A percentile compares a stretch with the other conserved stretches of the same genome.
These are phyloP conservation scores for Grigorovia humatica DNA, from an alignment of 805 yeast genomes.

Conservation along the genomic window DNA sequence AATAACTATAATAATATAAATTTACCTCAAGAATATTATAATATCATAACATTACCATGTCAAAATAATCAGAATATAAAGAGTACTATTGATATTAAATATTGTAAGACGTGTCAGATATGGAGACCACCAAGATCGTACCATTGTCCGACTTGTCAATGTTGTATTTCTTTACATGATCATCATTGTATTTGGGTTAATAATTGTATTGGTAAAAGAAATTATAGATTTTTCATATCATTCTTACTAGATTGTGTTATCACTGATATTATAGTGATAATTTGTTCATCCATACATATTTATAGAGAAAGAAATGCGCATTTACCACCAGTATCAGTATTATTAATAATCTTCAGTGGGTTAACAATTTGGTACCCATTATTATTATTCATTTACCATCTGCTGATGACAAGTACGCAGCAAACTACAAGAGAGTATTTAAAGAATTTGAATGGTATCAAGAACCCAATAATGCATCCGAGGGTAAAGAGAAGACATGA, in stretches of 20 bases:
- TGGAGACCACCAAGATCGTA: slow-evolving; percentile 74
- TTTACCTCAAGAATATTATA: slow-evolving; percentile 49
- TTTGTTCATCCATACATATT: slow-evolving; percentile 16
- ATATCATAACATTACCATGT: slow-evolving; percentile 30
- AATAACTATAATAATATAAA: background rate
- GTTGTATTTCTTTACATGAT: slow-evolving; percentile 54
- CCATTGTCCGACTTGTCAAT: slow-evolving; percentile 63
- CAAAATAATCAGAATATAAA: background rate
- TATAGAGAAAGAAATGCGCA: slow-evolving; percentile 6
- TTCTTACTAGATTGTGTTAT: slow-evolving; percentile 36
- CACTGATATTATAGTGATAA: slow-evolving; percentile 20
- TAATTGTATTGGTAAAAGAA: slow-evolving; percentile 67
- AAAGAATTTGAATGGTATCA: slow-evolving; percentile 31
- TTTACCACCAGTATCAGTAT: slow-evolving; percentile 34
- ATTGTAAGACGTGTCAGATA: slow-evolving; percentile 53
- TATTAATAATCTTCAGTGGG: slow-evolving; percentile 42
- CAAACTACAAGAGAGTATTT: slow-evolving; percentile 69
- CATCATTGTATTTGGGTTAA: slow-evolving; percentile 64
- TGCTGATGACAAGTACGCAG: slow-evolving; percentile 43
- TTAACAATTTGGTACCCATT: slow-evolving; percentile 46
- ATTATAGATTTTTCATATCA: slow-evolving; percentile 49
- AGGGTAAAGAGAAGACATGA: slow-evolving; percentile 13
- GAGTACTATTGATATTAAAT: slow-evolving; percentile 35
- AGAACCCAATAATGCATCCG: slow-evolving; percentile 23
- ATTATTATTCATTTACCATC: slow-evolving; percentile 43